Percentiles rank a stretch among this genome's conserved stretches.
Evolutionary conservation across 2,329 filamentous ascomycete species (phyloP).

Genomic region (Periconia sp.): DNA sequence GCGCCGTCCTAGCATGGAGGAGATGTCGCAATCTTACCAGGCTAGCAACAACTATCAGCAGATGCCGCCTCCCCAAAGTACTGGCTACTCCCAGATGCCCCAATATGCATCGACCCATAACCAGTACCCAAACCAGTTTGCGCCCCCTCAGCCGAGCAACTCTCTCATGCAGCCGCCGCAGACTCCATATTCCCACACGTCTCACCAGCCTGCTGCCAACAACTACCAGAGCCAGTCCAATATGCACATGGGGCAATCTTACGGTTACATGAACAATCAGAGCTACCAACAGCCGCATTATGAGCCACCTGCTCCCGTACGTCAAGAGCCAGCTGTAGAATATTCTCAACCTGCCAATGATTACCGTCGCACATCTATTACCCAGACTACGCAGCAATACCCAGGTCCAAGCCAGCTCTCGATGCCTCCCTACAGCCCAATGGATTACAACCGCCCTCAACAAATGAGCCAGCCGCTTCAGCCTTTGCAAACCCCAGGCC

Average conservation of each 20-base stretch:
- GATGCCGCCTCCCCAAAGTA: constrained; percentile 50
- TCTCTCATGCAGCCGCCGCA: constrained; percentile 49
- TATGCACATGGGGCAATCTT: constrained; percentile 48
- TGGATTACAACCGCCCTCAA: constrained; percentile 48
- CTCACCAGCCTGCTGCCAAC: constrained; percentile 29
- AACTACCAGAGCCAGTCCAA: constrained; percentile 38
- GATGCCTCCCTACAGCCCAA: constrained; percentile 40
- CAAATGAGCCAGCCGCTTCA: constrained; percentile 41
- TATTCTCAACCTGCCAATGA: constrained; percentile 44
- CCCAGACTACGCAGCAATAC: constrained; percentile 42
- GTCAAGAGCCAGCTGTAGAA: constrained; percentile 47
- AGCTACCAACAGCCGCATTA: constrained; percentile 48
- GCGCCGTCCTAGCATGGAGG: constrained; percentile 54
- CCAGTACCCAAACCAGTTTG: constrained; percentile 42
- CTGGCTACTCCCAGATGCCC: constrained; percentile 46
- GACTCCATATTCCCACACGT: constrained; percentile 36
- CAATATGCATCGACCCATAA: constrained; percentile 44
- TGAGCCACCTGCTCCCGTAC: constrained; percentile 40
- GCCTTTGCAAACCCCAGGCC: constrained; percentile 41
- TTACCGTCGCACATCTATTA: constrained; percentile 49
- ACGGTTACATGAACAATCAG: constrained; percentile 46
- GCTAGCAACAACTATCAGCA: constrained; percentile 41
- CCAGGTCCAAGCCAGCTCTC: constrained; percentile 41
- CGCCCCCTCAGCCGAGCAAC: constrained; percentile 36
- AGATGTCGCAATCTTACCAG: constrained; percentile 50